Percentiles rank a stretch among this genome's conserved stretches.
Conservation (phyloP, 441 rosid species). For the Pelargonium myrrhifolium region DNA sequence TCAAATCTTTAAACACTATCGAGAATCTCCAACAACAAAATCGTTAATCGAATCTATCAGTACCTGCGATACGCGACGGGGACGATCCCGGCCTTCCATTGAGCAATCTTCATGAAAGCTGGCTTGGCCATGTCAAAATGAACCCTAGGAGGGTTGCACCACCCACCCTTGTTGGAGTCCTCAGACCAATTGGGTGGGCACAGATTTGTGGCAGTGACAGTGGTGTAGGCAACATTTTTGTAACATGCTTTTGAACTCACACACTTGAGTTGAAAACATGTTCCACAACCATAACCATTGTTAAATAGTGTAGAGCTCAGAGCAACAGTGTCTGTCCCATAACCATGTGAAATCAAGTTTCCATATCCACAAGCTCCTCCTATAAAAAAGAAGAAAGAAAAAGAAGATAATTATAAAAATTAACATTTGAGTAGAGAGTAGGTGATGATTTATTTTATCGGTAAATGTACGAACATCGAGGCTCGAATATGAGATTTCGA, state of each 20-base stretch:
- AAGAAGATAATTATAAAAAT: neutral
- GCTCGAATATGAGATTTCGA: too few species aligned
- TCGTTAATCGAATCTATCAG: too few species aligned
- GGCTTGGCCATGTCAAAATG: conserved; percentile 90
- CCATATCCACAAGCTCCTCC: conserved; percentile 95
- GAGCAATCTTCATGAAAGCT: conserved; percentile 76
- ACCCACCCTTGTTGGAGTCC: conserved; percentile 69
- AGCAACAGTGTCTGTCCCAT: conserved; percentile 59
- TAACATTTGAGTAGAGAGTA: neutral
- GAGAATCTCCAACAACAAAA: too few species aligned
- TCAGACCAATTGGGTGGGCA: conserved; percentile 80
- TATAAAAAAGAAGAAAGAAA: conserved; percentile 16
- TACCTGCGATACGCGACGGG: conserved; percentile 75
- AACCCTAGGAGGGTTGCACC: conserved; percentile 81
- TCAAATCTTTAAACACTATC: too few species aligned
- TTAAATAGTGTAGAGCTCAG: conserved; percentile 63
- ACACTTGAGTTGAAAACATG: conserved; percentile 62
- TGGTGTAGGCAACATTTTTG: conserved; percentile 27
- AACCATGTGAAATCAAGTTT: conserved; percentile 53
- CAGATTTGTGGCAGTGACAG: conserved; percentile 70
- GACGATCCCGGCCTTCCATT: conserved; percentile 78
- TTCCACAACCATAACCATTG: conserved; percentile 69
- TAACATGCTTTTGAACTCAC: conserved; percentile 45
- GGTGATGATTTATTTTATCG: too few species aligned
- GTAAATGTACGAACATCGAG: too few species aligned